Evolutionary conservation across 1,284 basidiomycete genomes (phyloP).

Genomic region (Leccinum solheimii): DNA sequence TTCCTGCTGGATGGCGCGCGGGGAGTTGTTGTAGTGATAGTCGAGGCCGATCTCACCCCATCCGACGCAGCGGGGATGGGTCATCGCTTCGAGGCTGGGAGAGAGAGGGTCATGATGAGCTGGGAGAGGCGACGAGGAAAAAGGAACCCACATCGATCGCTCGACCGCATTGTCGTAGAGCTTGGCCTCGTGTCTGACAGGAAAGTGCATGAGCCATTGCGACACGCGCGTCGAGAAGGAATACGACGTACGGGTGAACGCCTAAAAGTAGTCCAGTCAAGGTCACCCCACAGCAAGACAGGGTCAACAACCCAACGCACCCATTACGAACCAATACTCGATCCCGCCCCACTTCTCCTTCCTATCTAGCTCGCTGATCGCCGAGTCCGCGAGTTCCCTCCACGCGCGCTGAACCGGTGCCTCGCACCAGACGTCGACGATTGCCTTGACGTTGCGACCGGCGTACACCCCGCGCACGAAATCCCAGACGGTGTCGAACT

Average conservation of each 20-base stretch:
- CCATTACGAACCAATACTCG: constrained; percentile 77
- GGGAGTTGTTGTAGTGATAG: constrained; percentile 79
- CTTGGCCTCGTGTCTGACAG: constrained; percentile 66
- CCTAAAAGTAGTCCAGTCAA: constrained; percentile 39
- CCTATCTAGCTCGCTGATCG: constrained; percentile 50
- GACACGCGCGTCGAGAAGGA: not conserved
- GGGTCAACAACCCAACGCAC: constrained; percentile 40
- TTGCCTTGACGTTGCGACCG: constrained; percentile 55
- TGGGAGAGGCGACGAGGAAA: not conserved
- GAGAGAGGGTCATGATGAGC: not conserved
- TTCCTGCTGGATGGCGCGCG: constrained; percentile 61
- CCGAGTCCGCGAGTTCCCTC: constrained; percentile 74
- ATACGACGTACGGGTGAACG: constrained; percentile 69
- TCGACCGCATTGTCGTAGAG: constrained; percentile 69
- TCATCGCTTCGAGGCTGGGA: constrained; percentile 67
- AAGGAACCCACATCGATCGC: constrained; percentile 55
- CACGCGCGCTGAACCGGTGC: constrained; percentile 61
- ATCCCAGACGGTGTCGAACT: constrained; percentile 55
- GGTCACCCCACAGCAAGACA: not conserved
- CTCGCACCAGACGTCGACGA: constrained; percentile 85
- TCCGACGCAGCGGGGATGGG: constrained; percentile 75
- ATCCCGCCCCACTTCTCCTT: constrained; percentile 58
- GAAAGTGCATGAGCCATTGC: not conserved
- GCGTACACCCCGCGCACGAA: constrained; percentile 65
- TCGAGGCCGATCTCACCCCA: constrained; percentile 87